Evolutionary conservation across 1,139 yeast genomes (phyloP).

Genomic region (Fermentozyma sake): DNA sequence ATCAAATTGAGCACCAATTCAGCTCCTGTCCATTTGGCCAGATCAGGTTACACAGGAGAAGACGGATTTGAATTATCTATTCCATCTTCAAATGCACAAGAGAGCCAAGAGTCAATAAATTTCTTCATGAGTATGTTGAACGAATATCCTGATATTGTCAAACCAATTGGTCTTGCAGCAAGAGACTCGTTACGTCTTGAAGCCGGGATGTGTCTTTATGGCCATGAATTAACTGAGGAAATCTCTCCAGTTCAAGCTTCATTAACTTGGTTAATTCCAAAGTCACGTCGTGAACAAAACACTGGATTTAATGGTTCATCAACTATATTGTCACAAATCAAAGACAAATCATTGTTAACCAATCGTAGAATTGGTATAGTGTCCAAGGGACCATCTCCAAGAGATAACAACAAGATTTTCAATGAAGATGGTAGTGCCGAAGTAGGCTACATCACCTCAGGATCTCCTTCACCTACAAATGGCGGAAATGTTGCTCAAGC

Average conservation of each 20-base stretch:
- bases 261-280: slow-evolving; percentile 84
- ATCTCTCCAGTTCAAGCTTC: slow-evolving; percentile 88
- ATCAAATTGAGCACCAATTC: slow-evolving; percentile 36
- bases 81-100: slow-evolving; percentile 47
- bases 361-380: slow-evolving; percentile 71
- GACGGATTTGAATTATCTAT: slow-evolving; percentile 94
- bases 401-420: slow-evolving; percentile 72
- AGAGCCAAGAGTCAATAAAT: slow-evolving; percentile 43
- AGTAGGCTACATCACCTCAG: slow-evolving; percentile 82
- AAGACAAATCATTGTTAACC: slow-evolving; percentile 53
- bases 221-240: slow-evolving; percentile 80
- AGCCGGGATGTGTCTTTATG: slow-evolving; percentile 98
- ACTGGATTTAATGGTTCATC: slow-evolving; percentile 68
- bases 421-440: slow-evolving; percentile 39
- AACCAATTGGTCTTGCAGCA: slow-evolving; percentile 94
- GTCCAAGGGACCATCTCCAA: slow-evolving; percentile 87
- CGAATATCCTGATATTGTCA: slow-evolving; percentile 53
- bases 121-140: slow-evolving; percentile 61
- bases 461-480: slow-evolving; percentile 83
- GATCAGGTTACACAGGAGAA: slow-evolving; percentile 98
- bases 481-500: slow-evolving; percentile 93
- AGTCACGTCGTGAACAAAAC: slow-evolving; percentile 55
- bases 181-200: slow-evolving; percentile 92
- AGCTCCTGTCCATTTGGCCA: slow-evolving; percentile 59
- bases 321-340: slow-evolving; percentile 65